phyloP scores from a whole-genome alignment of 2,329 filamentous ascomycete species.

The Dactylellina cionopaga region DNA sequence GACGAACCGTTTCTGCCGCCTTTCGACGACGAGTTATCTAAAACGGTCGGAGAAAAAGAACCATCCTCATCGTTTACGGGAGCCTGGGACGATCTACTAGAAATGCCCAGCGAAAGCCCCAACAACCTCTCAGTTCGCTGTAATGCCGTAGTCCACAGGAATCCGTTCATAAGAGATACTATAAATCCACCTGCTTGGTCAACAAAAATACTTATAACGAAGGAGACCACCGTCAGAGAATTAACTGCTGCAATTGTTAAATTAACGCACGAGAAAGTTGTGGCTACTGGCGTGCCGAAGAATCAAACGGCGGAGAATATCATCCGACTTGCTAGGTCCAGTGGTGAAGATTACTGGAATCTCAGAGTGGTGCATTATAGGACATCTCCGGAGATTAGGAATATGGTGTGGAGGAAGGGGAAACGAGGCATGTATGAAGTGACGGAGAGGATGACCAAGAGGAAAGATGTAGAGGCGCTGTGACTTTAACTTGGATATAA shows the following conservation, averaged over 20 bases:
- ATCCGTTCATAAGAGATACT: neutral
- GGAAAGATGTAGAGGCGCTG: neutral
- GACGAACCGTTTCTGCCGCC: slow-evolving; percentile 28
- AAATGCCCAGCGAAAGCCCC: too few species aligned
- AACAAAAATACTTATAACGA: neutral
- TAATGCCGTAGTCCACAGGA: neutral
- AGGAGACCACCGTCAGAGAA: slow-evolving; percentile 4
- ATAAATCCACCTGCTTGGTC: neutral
- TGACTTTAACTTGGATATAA: neutral
- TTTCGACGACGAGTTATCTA: neutral
- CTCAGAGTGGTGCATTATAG: slow-evolving; percentile 9
- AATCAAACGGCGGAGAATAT: slow-evolving; percentile 7
- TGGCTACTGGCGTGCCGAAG: neutral
- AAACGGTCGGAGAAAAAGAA: neutral
- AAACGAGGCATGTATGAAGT: slow-evolving; percentile 3
- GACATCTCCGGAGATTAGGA: neutral
- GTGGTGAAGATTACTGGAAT: neutral
- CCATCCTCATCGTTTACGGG: too few species aligned
- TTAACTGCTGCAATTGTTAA: neutral
- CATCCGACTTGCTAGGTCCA: neutral
- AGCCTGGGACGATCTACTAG: too few species aligned
- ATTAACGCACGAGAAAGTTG: neutral
- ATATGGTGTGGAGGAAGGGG: slow-evolving; percentile 18
- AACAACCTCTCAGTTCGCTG: neutral
- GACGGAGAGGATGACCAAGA: slow-evolving; percentile 2